Evolutionary conservation across 106 monocot genomes (phyloP), one percentile per base, ranked within the genome.

Genomic region (Dendrobium nobile): DNA sequence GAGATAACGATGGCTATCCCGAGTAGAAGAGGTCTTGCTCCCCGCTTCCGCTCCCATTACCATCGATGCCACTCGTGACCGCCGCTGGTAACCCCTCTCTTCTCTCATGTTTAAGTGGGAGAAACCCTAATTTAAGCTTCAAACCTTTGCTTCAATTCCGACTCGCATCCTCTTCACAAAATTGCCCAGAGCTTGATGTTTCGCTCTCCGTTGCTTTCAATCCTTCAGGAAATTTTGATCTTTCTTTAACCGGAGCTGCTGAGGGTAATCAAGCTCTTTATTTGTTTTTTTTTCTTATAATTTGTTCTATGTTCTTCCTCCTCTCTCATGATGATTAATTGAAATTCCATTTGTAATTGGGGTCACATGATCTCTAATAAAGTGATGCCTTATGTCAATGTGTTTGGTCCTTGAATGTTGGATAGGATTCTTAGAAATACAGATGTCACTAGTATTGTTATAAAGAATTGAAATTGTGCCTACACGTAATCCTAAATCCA

Each of bases 171-270:
- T 75, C 51, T 1, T 20, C 82, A 41, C 17, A 47, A 6, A 45
- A 17, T 54, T 79, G 81, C 4, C 70, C 54, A 0, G 80, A 61
- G 44, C 56, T 80, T 19, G 85, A 90, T 20, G 77, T 90, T 75
- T 79, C 85, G 77, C 80, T 82, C 33, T 85, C 88, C 11, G 93
- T 93, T 15, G 83, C 93, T 24, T 93, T 90, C 88, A 90, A 93
- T 82, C 93, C 93, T 18, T 88, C 93, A 0, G 93, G 93, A 5
- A 93, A 90, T 55, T 93, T 87, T 78, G 90, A 93, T 54, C 85
- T 93, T 83, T 88, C 90, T 51, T 80, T 93, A 64, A 59, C 83
- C 22, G 86, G 27, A 13, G 90, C 55, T 56, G 19, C 83, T 10
- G 84, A 90, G 17, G 85, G 77, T 24, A 86, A 84, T 56, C 8